phyloP scores from a whole-genome alignment of 2,329 filamentous ascomycete genomes.

The Aspergillus arachidicola region DNA sequence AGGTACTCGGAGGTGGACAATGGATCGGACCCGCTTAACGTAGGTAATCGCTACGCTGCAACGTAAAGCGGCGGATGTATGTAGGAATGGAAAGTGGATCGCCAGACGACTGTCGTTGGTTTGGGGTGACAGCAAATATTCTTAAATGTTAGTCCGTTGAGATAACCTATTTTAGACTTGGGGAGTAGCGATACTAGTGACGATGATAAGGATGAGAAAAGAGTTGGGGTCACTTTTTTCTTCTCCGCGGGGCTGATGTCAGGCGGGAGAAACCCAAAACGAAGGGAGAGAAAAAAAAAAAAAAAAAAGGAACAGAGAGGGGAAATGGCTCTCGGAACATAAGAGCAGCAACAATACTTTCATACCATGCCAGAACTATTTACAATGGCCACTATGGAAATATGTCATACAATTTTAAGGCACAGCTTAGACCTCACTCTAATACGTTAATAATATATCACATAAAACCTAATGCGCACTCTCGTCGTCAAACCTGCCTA shows the following conservation, averaged over 20 bases:
- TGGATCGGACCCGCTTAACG: background rate
- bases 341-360: background rate
- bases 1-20: background rate
- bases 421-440: background rate
- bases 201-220: background rate
- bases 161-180: background rate
- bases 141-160: background rate
- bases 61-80: background rate
- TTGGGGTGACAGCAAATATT: background rate
- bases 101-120: background rate
- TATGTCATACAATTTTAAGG: background rate
- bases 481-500: background rate
- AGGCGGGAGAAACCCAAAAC: background rate
- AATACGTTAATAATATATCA: background rate
- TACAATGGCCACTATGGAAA: background rate
- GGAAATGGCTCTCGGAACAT: background rate
- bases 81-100: background rate
- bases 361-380: background rate
- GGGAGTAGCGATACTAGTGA: background rate
- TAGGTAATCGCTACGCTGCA: background rate
- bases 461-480: background rate
- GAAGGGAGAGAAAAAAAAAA: background rate
- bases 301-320: background rate
- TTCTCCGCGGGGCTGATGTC: conserved; percentile 7
- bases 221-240: conserved; percentile 6